Evolutionary conservation across 768 basidiomycete genomes (phyloP).

Genomic region (Mycena epipterygia): DNA sequence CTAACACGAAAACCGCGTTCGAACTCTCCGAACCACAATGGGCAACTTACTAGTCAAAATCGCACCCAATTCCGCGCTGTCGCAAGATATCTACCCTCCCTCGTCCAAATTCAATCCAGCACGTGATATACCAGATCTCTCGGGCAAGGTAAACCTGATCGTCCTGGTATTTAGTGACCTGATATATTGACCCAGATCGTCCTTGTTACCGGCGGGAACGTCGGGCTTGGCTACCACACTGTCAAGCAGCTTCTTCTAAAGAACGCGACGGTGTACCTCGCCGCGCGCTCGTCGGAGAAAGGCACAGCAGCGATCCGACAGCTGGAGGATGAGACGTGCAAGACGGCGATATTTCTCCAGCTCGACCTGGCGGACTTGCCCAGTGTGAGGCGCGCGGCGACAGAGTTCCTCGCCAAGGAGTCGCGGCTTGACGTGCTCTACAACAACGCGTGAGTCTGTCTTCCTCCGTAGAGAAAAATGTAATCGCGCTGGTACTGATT

Average conservation of each 20-base stretch:
- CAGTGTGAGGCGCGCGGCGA: slow-evolving; percentile 40
- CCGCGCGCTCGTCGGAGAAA: slow-evolving; percentile 36
- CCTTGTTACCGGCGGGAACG: slow-evolving; percentile 54
- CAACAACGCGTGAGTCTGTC: slow-evolving; percentile 41
- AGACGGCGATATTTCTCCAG: slow-evolving; percentile 35
- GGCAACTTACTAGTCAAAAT: neutral
- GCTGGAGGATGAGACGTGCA: slow-evolving; percentile 45
- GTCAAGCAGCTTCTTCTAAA: slow-evolving; percentile 47
- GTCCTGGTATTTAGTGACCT: neutral
- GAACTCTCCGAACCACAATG: too few relatives aligned
- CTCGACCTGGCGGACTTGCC: slow-evolving; percentile 47
- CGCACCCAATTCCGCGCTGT: too few relatives aligned
- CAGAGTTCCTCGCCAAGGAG: slow-evolving; percentile 37
- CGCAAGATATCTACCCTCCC: too few relatives aligned
- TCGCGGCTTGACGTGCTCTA: slow-evolving; percentile 40
- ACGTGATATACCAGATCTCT: slow-evolving; percentile 2
- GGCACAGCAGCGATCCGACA: slow-evolving; percentile 40
- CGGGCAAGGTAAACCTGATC: neutral
- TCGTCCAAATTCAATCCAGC: neutral
- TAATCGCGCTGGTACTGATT: too few relatives aligned
- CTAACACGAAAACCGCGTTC: too few relatives aligned
- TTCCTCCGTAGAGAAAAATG: too few relatives aligned
- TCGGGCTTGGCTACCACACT: slow-evolving; percentile 58
- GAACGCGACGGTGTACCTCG: slow-evolving; percentile 47
- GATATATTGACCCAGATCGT: slow-evolving; percentile 41